Evolutionary conservation across 345 rosid genomes (phyloP), one percentile per base, ranked within the genome.

Genomic region (Lenwebbia sp.): DNA sequence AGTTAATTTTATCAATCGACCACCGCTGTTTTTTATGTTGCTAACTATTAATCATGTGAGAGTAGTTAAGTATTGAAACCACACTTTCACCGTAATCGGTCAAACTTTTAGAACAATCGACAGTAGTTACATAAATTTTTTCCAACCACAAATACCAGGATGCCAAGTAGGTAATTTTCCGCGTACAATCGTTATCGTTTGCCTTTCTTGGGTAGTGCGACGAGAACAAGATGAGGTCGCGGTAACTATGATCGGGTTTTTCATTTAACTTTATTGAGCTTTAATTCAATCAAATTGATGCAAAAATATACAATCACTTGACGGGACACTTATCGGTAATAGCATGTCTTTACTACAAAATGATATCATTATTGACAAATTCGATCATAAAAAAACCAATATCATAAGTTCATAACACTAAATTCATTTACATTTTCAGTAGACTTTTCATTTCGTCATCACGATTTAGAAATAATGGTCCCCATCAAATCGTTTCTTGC

Each of bases 181-280:
- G 2, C 1, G 14, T 1, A 49, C 51, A 49, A 49, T 2, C 19
- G 4, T 13, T n/a, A n/a, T 58, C 3, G 1, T n/a, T 62, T 70
- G 25, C 81, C 19, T 70, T 70, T 19, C 47, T 10, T 37, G 22
- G 19, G 2, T 22, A 37, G 81, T 37, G 26, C 19, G 47, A 0
- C 10, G 81, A 9, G 81, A 1, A 37, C 26, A 37, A 70, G 47
- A 19, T 0, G 2, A 37, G 81, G 23, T 11, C 7, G 1, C 0
- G 41, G 1, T 19, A 37, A 19, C 21, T 37, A 70, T 5, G 1
- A 37, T 70, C 0, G 14, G 47, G 8, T 10, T 70, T 4, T 4
- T 37, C 5, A 0, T 10, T 21, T 10, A 15, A 30, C 76, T 30
- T 33, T 65, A 33, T 30, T 30, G 76, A 15, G 76, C 14, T 0